These are phyloP conservation scores for Astrephomene gubernaculifera DNA, from an alignment of 139 green algal genomes.

Conservation along the genomic window DNA sequence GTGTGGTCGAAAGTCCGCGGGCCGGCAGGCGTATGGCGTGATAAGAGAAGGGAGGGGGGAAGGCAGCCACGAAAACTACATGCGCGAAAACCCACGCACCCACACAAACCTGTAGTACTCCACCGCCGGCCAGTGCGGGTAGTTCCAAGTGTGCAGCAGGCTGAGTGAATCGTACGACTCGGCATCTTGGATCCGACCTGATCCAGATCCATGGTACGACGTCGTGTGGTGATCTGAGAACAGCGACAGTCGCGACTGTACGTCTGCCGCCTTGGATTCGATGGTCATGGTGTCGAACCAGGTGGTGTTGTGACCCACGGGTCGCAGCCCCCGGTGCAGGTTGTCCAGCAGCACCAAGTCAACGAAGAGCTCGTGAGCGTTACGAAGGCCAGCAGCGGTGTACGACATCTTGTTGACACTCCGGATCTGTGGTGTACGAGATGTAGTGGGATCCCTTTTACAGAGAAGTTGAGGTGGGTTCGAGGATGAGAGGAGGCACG, in stretches of 20 bases:
- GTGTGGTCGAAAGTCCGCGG: no score
- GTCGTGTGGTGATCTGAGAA: constrained; percentile 11
- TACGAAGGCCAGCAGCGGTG: constrained; percentile 9
- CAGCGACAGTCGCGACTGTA: no score
- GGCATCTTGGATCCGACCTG: not conserved
- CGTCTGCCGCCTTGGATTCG: no score
- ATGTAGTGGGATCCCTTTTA: no score
- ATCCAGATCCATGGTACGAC: constrained; percentile 12
- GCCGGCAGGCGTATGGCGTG: no score
- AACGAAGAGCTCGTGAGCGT: constrained; percentile 26
- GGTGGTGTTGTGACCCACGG: not conserved
- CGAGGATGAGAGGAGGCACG: no score
- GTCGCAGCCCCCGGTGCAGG: constrained; percentile 28
- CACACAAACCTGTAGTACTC: constrained; percentile 25
- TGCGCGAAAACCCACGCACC: not conserved
- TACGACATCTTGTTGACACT: constrained; percentile 23
- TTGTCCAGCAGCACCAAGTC: constrained; percentile 23
- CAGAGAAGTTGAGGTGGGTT: no score
- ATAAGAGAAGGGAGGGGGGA: no score
- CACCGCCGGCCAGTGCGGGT: not conserved
- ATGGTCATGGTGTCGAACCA: no score
- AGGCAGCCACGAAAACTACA: not conserved
- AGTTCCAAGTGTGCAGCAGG: constrained; percentile 35
- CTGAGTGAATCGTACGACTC: not conserved
- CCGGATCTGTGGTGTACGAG: constrained; percentile 14